phyloP scores from a whole-genome alignment of 2,329 filamentous ascomycete species.

The Fusarium fujikuroi region DNA sequence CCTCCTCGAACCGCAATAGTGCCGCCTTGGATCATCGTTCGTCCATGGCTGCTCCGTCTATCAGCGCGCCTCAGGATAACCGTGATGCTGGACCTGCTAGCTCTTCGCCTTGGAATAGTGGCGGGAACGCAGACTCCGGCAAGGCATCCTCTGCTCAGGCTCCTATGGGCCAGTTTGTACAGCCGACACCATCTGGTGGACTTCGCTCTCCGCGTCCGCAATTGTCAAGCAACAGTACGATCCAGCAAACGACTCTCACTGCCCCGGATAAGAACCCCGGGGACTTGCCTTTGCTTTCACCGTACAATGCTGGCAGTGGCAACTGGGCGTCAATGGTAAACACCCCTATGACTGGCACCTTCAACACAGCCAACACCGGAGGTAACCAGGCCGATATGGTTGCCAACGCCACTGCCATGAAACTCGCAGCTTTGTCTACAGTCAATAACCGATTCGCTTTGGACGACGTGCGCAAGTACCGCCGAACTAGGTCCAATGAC shows the following conservation, averaged over 20 bases:
- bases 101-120: constrained; percentile 80
- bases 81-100: constrained; percentile 44
- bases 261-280: constrained; percentile 71
- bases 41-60: constrained; percentile 79
- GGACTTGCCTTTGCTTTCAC: constrained; percentile 89
- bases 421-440: constrained; percentile 93
- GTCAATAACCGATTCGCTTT: constrained; percentile 98
- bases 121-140: constrained; percentile 59
- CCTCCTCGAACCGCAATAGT: constrained; percentile 93
- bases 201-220: constrained; percentile 84
- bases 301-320: constrained; percentile 80
- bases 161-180: constrained; percentile 94
- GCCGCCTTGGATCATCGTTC: constrained; percentile 79
- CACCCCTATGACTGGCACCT: constrained; percentile 93
- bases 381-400: constrained; percentile 93
- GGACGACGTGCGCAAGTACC: constrained; percentile 96
- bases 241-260: constrained; percentile 86
- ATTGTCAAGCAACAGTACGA: constrained; percentile 72
- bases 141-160: constrained; percentile 83
- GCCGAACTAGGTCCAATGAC: constrained; percentile 89
- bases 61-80: constrained; percentile 66
- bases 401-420: constrained; percentile 98
- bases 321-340: constrained; percentile 99
- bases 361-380: constrained; percentile 66
- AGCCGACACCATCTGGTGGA: constrained; percentile 77